Evolutionary conservation across 2,329 filamentous ascomycete species (phyloP).

Genomic region (Pestalotiopsis sp.): DNA sequence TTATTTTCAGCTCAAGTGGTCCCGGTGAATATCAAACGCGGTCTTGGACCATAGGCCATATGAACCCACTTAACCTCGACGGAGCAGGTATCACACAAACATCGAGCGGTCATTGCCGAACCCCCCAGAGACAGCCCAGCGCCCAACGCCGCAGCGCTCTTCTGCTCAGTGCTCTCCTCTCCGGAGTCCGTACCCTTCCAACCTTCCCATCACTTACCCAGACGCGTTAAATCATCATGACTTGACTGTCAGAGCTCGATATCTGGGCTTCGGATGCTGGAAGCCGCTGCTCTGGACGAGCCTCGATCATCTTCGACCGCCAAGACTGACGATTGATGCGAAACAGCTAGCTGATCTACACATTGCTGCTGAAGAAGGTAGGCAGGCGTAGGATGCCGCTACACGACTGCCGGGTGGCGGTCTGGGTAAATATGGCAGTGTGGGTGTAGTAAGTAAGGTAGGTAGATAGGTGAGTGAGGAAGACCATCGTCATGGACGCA

Average conservation of each 20-base stretch:
- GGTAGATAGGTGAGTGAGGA: background rate
- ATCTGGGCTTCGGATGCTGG: background rate
- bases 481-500: background rate
- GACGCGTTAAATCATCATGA: background rate
- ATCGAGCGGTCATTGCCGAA: background rate
- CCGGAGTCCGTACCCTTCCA: background rate
- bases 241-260: background rate
- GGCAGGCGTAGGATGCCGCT: background rate
- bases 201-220: background rate
- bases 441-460: background rate
- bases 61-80: background rate
- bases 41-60: background rate
- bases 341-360: background rate
- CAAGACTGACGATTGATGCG: background rate
- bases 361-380: background rate
- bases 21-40: background rate
- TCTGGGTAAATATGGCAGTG: background rate
- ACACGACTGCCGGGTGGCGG: slow-evolving; percentile 8
- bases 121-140: background rate
- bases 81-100: background rate
- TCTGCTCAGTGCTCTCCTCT: background rate
- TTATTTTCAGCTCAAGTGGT: background rate
- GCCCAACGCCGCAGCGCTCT: background rate
- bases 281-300: background rate
- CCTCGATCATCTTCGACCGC: background rate